These are phyloP conservation scores for Exophiala alcalophila DNA, from an alignment of 2,329 filamentous ascomycete species.

Conservation along the genomic window DNA sequence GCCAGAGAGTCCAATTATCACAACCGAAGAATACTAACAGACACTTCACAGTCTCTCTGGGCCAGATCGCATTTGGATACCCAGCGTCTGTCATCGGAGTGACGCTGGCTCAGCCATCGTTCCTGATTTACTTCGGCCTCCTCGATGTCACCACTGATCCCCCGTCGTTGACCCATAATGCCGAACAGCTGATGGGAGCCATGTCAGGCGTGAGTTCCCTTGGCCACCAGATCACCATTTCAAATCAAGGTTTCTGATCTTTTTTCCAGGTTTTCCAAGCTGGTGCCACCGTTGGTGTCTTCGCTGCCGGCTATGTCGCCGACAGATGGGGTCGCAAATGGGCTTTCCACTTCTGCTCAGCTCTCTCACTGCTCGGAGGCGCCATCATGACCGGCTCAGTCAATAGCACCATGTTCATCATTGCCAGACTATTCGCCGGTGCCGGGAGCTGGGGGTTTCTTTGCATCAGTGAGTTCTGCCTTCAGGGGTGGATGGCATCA, in stretches of 20 bases:
- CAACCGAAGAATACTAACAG: too few relatives aligned
- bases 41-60: slow-evolving; percentile 20
- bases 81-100: slow-evolving; percentile 21
- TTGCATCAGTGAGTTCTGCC: slow-evolving; percentile 10
- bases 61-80: slow-evolving; percentile 22
- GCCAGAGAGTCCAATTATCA: too few relatives aligned
- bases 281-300: slow-evolving; percentile 21
- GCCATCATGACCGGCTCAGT: slow-evolving; percentile 12
- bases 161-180: slow-evolving; percentile 4
- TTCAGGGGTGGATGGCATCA: not conserved
- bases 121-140: slow-evolving; percentile 36
- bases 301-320: slow-evolving; percentile 30
- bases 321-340: slow-evolving; percentile 54
- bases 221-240: not conserved
- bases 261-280: slow-evolving; percentile 11
- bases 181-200: slow-evolving; percentile 17
- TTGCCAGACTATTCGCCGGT: slow-evolving; percentile 20
- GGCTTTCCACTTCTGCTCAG: slow-evolving; percentile 40
- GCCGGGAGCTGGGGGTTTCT: slow-evolving; percentile 21
- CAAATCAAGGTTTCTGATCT: not conserved
- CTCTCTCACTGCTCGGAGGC: slow-evolving; percentile 18
- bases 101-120: slow-evolving; percentile 40
- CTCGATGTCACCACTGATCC: slow-evolving; percentile 5
- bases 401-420: slow-evolving; percentile 20
- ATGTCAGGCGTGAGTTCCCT: slow-evolving; percentile 14